Evolutionary conservation across 139 green algal species (phyloP), one percentile per base, ranked within the genome.

Genomic region (Chlorella vulgaris): DNA sequence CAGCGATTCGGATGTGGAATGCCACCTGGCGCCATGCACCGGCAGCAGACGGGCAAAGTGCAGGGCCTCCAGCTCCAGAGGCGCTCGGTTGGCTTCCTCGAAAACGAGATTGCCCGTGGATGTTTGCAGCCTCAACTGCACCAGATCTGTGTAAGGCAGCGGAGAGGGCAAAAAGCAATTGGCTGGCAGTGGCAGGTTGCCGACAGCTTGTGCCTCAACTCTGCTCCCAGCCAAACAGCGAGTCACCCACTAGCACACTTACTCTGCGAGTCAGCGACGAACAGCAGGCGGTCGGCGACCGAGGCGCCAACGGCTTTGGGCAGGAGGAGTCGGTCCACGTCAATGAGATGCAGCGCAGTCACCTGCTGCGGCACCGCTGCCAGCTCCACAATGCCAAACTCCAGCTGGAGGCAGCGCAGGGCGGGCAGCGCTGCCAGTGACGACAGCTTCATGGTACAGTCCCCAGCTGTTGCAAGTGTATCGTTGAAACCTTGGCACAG

Each of bases 1-100:
- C n/a, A n/a, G n/a, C n/a, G n/a, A n/a, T n/a, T n/a, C n/a, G n/a
- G n/a, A n/a, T n/a, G 33, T 21, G 28, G 63, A 31, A 21, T 7
- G 8, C 47, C 70, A 78, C 4, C 21, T 36, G 31, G 28, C 47
- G 31, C 2, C 50, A 22, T 31, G 29, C 28, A 1, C 15, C 1
- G 70, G 47, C 47, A 78, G 70, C 70, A 78, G 70, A 31, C 70
- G 70, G 2, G 47, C 47, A 7, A 65, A 3, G 31, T 78, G 70
- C 39, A 21, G 33, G 2, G 63, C 47, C 47, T 78, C 70, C 24
- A 78, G 47, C 33, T 78, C 70, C 43, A 78, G 33, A 7, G 70
- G 70, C 0, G 47, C 70, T 3, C n/a, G 31, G 19, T 65, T n/a
- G 2, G 31, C 18, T 29, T 78, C 70, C 33, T 78, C 70, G 47